Base-by-base conservation (phyloP, 148 eudicot species). In the Chenopodium formosanum region DNA sequence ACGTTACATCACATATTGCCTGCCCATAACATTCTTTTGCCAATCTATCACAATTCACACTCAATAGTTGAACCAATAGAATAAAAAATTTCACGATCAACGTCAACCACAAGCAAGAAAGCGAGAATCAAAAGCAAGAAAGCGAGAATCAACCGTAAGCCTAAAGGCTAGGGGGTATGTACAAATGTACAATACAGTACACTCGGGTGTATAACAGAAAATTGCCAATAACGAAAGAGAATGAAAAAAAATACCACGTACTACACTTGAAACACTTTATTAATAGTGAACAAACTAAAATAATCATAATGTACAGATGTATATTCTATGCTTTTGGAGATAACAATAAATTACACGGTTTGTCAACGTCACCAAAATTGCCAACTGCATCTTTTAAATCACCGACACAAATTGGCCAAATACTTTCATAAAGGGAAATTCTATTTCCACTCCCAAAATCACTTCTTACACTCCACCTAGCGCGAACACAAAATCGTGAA, bases 291-390 rank as follows among this genome's bases (percentile, higher is more conserved):
- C 32, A 58, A 25, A 12, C 27, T 65, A 48, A 34, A 75, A 64
- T 10, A 74, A 75, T 66, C 53, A 46, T 71, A 76, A 82, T 82
- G 75, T 82, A 82, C 77, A 77, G 1, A 62, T 47, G 47, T 80
- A 72, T 19, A 27, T 62, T 82, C 80, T 77, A 60, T 52, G 17
- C 68, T 47, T 53, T 62, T n/a, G 22, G 5, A 58, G 82, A 44
- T 69, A n/a, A 80, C 12, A 56, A 50, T 50, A 65, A 74, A 52
- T 37, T 53, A 75, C 64, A 48, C 37, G 71, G 58, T 47, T 34
- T 32, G 53, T 58, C 48, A 27, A 58, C 32, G 6, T 69, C 65
- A 25, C 22, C 56, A 53, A 76, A 73, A 70, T 81, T 81, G 56
- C 71, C 83, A 74, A 63, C 62, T 80, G 63, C 23, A 74, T 50